Base-by-base conservation (phyloP, 148 eudicot genomes). In the Vaccinium myrtillus region DNA sequence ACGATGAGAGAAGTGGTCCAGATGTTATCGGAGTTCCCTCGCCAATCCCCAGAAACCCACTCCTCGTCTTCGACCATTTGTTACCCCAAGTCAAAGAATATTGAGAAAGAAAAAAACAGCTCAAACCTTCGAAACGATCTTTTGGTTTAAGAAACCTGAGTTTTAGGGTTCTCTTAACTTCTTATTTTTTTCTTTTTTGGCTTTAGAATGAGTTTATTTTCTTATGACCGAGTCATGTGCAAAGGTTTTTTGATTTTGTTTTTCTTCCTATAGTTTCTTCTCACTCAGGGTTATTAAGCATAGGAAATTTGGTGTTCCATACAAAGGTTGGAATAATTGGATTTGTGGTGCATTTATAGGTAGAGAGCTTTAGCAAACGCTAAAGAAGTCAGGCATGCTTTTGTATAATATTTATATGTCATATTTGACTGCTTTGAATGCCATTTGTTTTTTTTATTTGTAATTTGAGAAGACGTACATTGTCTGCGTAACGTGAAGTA, bases 1-100 rank as follows among this genome's bases (percentile, higher is more conserved):
- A 94, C 93, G 0, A 97, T 95, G 99, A 88, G 99, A 75, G 98
- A 97, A 53, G 99, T 97, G 6, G 94, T 97, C 21, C 99, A 97
- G 78, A 97, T 97, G 94, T 75, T 97, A 2, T 89, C 93, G 2
- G 98, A 95, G 51, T 93, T 85, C 59, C 94, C 94, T 14, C 90
- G 87, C 14, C 84, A 61, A 36, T 79, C 81, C 0, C 76, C 71
- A 1, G 76, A 87, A n/a, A 36, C 79, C 56, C 79, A 79, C 0
- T 75, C 89, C 21, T 87, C 84, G 0, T 78, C 88, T n/a, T 78
- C 88, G 5, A 18, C 82, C 1, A 19, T 80, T 30, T 2, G 19
- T 23, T 15, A 9, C 75, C 85, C 63, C 19, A 79, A 73, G 1
- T 4, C 69, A 2, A 83, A 86, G 32, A 86, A 82, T 50, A 16